Base-by-base conservation (phyloP, 2,329 filamentous ascomycete genomes). In the Pseudogymnoascus sp. region DNA sequence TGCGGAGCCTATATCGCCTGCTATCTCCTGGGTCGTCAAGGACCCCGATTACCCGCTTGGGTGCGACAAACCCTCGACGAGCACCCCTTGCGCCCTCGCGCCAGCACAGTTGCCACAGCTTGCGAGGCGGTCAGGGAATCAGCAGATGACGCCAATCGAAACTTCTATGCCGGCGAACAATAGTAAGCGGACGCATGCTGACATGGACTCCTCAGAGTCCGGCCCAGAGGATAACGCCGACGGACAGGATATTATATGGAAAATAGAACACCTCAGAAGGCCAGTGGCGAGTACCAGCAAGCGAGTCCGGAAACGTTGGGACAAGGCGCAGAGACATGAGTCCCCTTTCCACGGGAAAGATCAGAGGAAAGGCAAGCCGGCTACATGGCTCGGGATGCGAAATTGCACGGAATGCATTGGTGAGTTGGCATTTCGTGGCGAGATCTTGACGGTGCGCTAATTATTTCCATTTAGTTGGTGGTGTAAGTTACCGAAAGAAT, bases 401-500 rank as follows among this genome's bases (percentile, higher is more conserved):
- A 3, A 6, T 12, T 56, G 33, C 16, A 7, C n/a, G 28, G 33
- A 56, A 12, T 56, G 50, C n/a, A 56, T 28, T 11, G 10, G 50
- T 56, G 28, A 33, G 50, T 56, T 14, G 16, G 33, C n/a, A 28
- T 4, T 56, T 6, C 4, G 28, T 10, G n/a, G 4, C 11, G n/a
- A 33, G 7, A 5, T 19, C 10, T 19, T 19, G 28, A 16, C 10
- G 6, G 33, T 56, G 50, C n/a, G 16, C 28, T 33, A 5, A 56
- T n/a, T 10, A 7, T 28, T 56, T 5, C 14, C 10, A 59, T 62
- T 60, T 62, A 73, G 72, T 73, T 26, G 68, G 71, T 53, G 68
- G 65, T 5, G 70, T 70, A n/a, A 64, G 66, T 7, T 73, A 70
- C 59, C 70, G 67, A 35, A 73, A 72, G 31, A 71, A 72, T 40